Conservation (phyloP, 2,329 filamentous ascomycete genomes). For the Fusarium drepaniforme region DNA sequence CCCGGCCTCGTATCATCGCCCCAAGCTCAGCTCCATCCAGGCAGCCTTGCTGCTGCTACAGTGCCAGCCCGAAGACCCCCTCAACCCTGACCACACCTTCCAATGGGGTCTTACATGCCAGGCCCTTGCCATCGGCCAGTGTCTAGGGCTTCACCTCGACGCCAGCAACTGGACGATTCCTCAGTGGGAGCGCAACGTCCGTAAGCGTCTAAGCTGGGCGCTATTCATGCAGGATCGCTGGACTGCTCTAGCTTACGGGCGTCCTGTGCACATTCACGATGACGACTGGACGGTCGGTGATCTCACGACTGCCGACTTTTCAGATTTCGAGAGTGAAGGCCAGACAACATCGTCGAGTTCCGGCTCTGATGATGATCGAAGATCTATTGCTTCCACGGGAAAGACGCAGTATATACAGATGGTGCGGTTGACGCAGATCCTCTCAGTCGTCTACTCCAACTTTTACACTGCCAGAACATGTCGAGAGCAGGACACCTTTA, state of each 20-base stretch:
- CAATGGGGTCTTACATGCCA: conserved; percentile 57
- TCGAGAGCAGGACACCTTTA: conserved; percentile 46
- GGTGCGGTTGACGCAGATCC: conserved; percentile 59
- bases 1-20: conserved; percentile 46
- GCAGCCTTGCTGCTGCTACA: conserved; percentile 45
- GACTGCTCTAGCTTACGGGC: conserved; percentile 50
- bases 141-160: conserved; percentile 67
- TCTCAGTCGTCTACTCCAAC: conserved; percentile 58
- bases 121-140: conserved; percentile 62
- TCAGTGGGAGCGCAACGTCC: conserved; percentile 66
- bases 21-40: conserved; percentile 47
- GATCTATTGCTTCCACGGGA: conserved; percentile 52
- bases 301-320: conserved; percentile 48
- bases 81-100: conserved; percentile 50
- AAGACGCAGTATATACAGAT: conserved; percentile 59
- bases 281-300: conserved; percentile 47
- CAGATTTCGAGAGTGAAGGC: conserved; percentile 43
- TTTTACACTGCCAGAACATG: conserved; percentile 55
- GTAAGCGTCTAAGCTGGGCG: conserved; percentile 70
- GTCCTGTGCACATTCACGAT: conserved; percentile 47
- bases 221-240: conserved; percentile 73
- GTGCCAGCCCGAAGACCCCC: conserved; percentile 48
- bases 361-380: conserved; percentile 44
- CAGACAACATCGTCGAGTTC: conserved; percentile 29
- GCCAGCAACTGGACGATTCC: conserved; percentile 68